Percentiles rank a stretch among this genome's conserved stretches.
These are phyloP conservation scores for Aspergillus tubingensis DNA, from an alignment of 2,329 filamentous ascomycete species.

Conservation along the genomic window DNA sequence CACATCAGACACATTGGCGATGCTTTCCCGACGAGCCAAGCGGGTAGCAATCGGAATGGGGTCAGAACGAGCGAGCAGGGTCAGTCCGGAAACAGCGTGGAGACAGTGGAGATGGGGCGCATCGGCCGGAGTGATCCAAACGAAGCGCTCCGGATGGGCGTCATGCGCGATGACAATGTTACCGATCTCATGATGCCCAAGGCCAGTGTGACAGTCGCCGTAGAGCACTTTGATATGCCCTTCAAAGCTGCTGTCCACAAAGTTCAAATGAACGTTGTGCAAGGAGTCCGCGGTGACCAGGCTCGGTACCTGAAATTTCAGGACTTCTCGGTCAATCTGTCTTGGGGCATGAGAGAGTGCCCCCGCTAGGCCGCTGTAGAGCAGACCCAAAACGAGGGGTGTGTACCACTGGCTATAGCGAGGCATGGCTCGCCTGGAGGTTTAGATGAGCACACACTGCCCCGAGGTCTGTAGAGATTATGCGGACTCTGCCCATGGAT, in stretches of 20 bases:
- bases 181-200: constrained; percentile 50
- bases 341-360: background rate
- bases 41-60: constrained; percentile 23
- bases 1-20: constrained; percentile 38
- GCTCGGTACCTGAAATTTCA: constrained; percentile 35
- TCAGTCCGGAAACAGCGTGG: constrained; percentile 34
- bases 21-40: constrained; percentile 26
- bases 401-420: too few species aligned
- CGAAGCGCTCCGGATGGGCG: constrained; percentile 48
- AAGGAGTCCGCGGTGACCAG: constrained; percentile 43
- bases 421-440: too few species aligned
- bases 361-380: background rate
- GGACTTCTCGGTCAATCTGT: constrained; percentile 5
- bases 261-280: constrained; percentile 54
- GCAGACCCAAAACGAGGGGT: background rate
- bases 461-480: too few species aligned
- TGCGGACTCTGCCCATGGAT: too few species aligned
- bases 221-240: constrained; percentile 50
- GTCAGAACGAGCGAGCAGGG: background rate
- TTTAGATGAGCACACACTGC: too few species aligned
- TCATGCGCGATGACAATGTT: constrained; percentile 41
- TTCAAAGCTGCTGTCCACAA: constrained; percentile 42
- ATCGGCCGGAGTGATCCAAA: constrained; percentile 39
- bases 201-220: constrained; percentile 44
- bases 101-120: constrained; percentile 35